A percentile compares a stretch with the other conserved stretches of the same genome.
phyloP scores from a whole-genome alignment of 306 rosid species.

The Adenanthera pavonina region DNA sequence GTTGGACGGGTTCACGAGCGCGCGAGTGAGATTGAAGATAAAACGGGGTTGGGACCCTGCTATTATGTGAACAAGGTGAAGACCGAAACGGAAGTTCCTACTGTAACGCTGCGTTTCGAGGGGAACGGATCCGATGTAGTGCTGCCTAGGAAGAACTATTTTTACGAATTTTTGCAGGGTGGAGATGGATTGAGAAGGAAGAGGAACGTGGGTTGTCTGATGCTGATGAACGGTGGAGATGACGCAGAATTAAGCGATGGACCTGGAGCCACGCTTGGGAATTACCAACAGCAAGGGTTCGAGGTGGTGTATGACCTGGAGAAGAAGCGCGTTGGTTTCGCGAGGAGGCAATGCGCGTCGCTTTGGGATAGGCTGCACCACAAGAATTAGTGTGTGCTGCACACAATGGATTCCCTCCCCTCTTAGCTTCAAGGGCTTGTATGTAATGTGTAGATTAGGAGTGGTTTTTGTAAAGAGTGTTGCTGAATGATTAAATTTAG shows the following conservation, averaged over 20 bases:
- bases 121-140: conserved; percentile 66
- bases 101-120: conserved; percentile 55
- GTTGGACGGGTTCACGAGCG: conserved; percentile 55
- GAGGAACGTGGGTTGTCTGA: conserved; percentile 78
- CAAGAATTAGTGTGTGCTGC: conserved; percentile 26
- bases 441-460: neutral
- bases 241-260: conserved; percentile 67
- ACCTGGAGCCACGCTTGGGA: conserved; percentile 82
- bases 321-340: conserved; percentile 75
- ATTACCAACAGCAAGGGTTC: conserved; percentile 90
- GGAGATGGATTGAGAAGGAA: conserved; percentile 50
- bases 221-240: conserved; percentile 91
- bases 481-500: neutral
- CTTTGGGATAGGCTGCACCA: conserved; percentile 73
- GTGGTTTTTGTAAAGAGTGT: neutral
- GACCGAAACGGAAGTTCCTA: conserved; percentile 50
- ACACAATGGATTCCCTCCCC: conserved; percentile 25
- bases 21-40: conserved; percentile 60
- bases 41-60: conserved; percentile 73
- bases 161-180: conserved; percentile 73
- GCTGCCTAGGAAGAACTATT: conserved; percentile 75
- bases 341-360: conserved; percentile 66
- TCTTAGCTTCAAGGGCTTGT: neutral
- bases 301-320: conserved; percentile 81
- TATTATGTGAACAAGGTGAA: conserved; percentile 49